phyloP scores from a whole-genome alignment of 768 basidiomycete genomes.

The Galerina sulciceps region DNA sequence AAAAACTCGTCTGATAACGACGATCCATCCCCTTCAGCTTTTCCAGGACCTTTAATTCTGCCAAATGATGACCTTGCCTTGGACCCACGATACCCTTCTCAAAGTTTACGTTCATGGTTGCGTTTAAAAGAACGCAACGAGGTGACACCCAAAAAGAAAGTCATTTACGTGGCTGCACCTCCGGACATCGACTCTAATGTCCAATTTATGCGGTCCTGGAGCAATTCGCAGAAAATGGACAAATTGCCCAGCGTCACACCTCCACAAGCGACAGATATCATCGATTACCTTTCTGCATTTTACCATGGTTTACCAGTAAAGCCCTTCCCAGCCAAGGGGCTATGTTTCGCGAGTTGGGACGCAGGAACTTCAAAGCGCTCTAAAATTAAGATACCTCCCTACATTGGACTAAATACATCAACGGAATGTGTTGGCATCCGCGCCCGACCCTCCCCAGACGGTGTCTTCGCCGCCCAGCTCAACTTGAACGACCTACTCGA shows the following conservation, averaged over 20 bases:
- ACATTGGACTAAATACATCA: conserved; percentile 31
- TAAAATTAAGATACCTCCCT: conserved; percentile 23
- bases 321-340: conserved; percentile 16
- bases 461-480: conserved; percentile 32
- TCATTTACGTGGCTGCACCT: conserved; percentile 36
- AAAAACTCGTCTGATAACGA: not conserved
- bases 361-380: not conserved
- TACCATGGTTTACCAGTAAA: conserved; percentile 37
- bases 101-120: conserved; percentile 34
- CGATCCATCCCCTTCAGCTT: conserved; percentile 12
- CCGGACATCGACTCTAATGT: conserved; percentile 27
- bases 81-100: conserved; percentile 37
- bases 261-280: conserved; percentile 26
- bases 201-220: conserved; percentile 29
- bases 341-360: conserved; percentile 32
- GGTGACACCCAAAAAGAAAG: conserved; percentile 28
- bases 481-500: conserved; percentile 42
- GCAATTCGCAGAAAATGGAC: conserved; percentile 5
- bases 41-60: conserved; percentile 36
- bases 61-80: conserved; percentile 36
- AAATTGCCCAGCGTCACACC: not conserved
- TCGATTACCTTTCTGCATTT: conserved; percentile 36
- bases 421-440: conserved; percentile 38
- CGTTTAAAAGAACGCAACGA: conserved; percentile 34
- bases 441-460: conserved; percentile 29